Percentiles rank a stretch among this genome's conserved stretches.
These are phyloP conservation scores for Penicillium silybi DNA, from an alignment of 495 filamentous ascomycete species.

Conservation along the genomic window DNA sequence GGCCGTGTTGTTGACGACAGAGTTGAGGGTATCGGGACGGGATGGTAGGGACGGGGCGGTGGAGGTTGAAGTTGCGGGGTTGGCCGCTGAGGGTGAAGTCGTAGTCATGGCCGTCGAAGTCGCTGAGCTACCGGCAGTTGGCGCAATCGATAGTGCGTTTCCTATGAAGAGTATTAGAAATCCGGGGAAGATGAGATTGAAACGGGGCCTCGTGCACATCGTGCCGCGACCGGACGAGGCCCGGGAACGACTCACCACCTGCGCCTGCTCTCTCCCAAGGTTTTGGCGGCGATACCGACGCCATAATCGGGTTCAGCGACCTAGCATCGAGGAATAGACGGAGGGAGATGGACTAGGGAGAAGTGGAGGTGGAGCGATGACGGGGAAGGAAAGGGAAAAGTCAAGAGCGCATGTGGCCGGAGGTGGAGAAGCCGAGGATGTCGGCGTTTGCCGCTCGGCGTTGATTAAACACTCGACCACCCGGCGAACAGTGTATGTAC, in stretches of 20 bases:
- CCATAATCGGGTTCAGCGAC: slow-evolving; percentile 36
- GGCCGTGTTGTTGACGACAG: slow-evolving; percentile 78
- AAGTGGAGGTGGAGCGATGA: slow-evolving; percentile 15
- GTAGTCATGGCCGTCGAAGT: slow-evolving; percentile 38
- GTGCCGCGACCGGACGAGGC: background rate
- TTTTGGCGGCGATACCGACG: slow-evolving; percentile 81
- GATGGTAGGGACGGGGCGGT: slow-evolving; percentile 74
- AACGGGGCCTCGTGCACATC: background rate
- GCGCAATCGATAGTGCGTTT: slow-evolving; percentile 32
- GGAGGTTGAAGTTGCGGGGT: slow-evolving; percentile 43
- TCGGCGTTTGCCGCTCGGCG: slow-evolving; percentile 21
- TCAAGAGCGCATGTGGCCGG: slow-evolving; percentile 29
- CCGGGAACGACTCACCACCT: slow-evolving; percentile 42
- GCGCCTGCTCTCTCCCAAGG: slow-evolving; percentile 86
- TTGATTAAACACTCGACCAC: background rate
- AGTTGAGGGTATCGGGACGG: slow-evolving; percentile 69
- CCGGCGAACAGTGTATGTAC: too few relatives aligned
- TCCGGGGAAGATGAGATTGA: slow-evolving; percentile 2
- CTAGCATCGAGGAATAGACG: slow-evolving; percentile 27
- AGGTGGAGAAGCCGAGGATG: slow-evolving; percentile 30
- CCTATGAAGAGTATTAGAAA: slow-evolving; percentile 23
- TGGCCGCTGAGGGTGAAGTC: slow-evolving; percentile 34
- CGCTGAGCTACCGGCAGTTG: slow-evolving; percentile 32
- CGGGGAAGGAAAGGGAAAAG: slow-evolving; percentile 11
- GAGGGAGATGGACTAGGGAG: slow-evolving; percentile 1